Evolutionary conservation across 176 grass and related monocot species (phyloP), one percentile per base, ranked within the genome.

Genomic region (Pontederia paniculata): DNA sequence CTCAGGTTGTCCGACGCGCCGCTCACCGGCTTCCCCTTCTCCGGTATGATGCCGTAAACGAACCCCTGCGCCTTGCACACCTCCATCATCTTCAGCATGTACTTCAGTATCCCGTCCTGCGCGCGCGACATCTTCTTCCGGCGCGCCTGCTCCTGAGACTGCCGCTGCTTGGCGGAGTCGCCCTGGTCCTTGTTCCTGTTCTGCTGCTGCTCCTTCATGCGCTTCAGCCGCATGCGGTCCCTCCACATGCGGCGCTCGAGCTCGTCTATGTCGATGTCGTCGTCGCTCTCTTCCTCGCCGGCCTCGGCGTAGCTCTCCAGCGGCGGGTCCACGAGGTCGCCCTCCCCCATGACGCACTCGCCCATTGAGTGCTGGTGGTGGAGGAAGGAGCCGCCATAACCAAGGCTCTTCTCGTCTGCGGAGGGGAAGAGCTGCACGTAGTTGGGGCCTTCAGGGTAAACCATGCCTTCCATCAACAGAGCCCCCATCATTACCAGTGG

Each of bases 41-140:
- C 93, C 13, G 93, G 86, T 22, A 97, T 88, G 71, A 97, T 97
- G 17, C 93, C 93, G 50, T 97, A 97, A 11, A 90, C 86, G 44
- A 89, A 97, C 1, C 86, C 83, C 44, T 91, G 93, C 0, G 91
- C 82, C 2, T 77, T 79, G 76, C 91, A 96, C 17, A 87, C 86
- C 59, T 96, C 91, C 91, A 89, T 89, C 91, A 96, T 96, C 74
- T 89, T 96, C 49, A 96, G 82, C 91, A 96, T 96, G 85, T 96
- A 87, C 75, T 89, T 96, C 70, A 96, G 80, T 67, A 96, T 89
- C 67, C 91, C 91, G 37, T 96, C 91, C 73, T 96, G 91, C 10
- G 91, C 86, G 58, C 91, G 85, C 1, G 91, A 96, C 91, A 96
- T 96, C 82, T 96, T 96, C 74, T 96, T 96, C 44, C 91, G 85